These are phyloP conservation scores for Lunularia cruciata DNA, from an alignment of 225 moss, liverwort and hornwort genomes.

Conservation along the genomic window DNA sequence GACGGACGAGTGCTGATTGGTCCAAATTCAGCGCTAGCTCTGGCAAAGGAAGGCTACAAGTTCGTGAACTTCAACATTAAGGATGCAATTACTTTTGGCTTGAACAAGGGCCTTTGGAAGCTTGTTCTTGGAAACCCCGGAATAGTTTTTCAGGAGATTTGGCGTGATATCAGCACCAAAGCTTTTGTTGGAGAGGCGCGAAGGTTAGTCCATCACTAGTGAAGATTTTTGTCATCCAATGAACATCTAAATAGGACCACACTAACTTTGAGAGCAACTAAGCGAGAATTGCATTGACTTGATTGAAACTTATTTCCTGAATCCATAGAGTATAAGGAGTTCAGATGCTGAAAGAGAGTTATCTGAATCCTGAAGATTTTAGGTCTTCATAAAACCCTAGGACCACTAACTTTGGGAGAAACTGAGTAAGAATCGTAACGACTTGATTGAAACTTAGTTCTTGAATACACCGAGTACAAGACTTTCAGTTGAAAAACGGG, in stretches of 20 bases:
- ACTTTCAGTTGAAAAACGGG: no score
- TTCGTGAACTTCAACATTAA: slow-evolving; percentile 67
- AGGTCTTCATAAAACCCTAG: no score
- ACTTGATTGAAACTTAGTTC: no score
- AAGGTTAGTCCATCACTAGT: slow-evolving; percentile 41
- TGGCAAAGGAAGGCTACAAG: slow-evolving; percentile 78
- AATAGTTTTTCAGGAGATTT: slow-evolving; percentile 77
- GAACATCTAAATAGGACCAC: no score
- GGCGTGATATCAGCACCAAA: slow-evolving; percentile 68
- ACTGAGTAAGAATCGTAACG: no score
- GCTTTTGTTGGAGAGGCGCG: slow-evolving; percentile 73
- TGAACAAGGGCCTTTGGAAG: slow-evolving; percentile 76
- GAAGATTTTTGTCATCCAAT: no score
- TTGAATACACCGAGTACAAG: no score
- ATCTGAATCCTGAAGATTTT: no score
- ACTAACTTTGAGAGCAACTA: no score
- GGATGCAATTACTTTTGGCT: slow-evolving; percentile 54
- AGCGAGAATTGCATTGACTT: neutral
- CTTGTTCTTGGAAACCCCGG: slow-evolving; percentile 69
- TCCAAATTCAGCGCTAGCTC: slow-evolving; percentile 70
- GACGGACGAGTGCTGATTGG: slow-evolving; percentile 81
- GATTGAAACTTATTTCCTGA: neutral
- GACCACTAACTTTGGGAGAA: no score
- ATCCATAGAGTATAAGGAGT: no score
- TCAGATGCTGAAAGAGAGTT: no score